Base-by-base conservation (phyloP, 169 alveolate genomes). In the Sarcocystis neurona region DNA sequence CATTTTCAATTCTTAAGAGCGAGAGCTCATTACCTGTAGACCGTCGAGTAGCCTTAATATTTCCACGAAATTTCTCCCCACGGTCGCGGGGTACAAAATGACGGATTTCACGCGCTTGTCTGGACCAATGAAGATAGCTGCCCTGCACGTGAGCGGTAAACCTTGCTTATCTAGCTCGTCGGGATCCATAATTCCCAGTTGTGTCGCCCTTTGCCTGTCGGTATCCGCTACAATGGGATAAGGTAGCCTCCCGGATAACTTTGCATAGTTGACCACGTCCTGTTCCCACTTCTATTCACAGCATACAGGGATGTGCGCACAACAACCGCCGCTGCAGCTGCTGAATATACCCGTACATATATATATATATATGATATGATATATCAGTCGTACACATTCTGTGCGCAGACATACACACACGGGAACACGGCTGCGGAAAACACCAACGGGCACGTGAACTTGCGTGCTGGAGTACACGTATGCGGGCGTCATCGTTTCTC, bases 41-140 rank as follows among this genome's bases (percentile, higher is more conserved):
- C 95, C 92, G 87, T 94, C 95, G 44, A 94, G 88, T 30, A 92
- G 96, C 32, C 97, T 68, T 34, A 94, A 89, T 82, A 95, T 84
- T 58, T 95, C 97, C n/a, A 79, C 84, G 74, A 93, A 93, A 89
- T 90, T 92, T 56, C 97, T 41, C n/a, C 97, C 97, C 2, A 94
- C 93, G 37, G 96, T 92, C 3, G 96, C 97, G 6, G 97, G 97
- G 90, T 95, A 95, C 15, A 93, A 86, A 32, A 89, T 80, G 50
- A 92, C 77, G 23, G 93, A 92, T 77, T 92, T 93, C 10, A 95
- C 85, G 72, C 41, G 88, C 85, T 84, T 87, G 53, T 93, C 92
- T 6, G 95, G 94, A 47, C 94, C 93, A 63, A 95, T 94, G 82
- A 89, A 89, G 68, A 91, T 93, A 47, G 91, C 94, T 46, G 93